Base-by-base conservation (phyloP, 164 flowering plant genomes). In the Aristolochia californica region DNA sequence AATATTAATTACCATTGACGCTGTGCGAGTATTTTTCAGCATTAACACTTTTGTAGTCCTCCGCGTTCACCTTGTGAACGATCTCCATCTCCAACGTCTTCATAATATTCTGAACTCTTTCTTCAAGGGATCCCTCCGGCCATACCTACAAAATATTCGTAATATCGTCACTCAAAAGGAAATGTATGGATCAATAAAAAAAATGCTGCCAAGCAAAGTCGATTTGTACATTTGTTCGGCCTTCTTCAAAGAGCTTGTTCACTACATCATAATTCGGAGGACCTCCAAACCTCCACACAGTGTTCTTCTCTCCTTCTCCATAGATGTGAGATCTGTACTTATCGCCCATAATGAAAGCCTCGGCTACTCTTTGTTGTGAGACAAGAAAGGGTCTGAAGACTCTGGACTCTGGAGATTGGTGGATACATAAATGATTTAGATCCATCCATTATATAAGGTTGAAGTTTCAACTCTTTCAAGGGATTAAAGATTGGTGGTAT, bases 51-150 rank as follows among this genome's bases (percentile, higher is more conserved):
- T 82, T 84, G 60, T 13, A 68, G 62, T 84, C 87, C 1, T 76
- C 62, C 1, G 61, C 48, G 28, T 54, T 5, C 3, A 66, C 53
- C 61, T 87, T 87, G 58, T 87, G 79, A 64, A 81, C 73, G n/a
- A 84, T n/a, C 66, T 87, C 95, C 95, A 87, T 87, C 52, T 87
- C 95, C 81, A 79, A 81, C 43, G 88, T 78, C 79, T 87, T 87
- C 17, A 82, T 79, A 4, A 84, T 72, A 59, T 72, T 72, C 64
- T 87, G 91, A 59, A 87, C 95, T 53, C 60, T 62, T 48, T 81
- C 95, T 63, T 82, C 90, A 0, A 77, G 60, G 49, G 90, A 82
- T 7, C 83, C 88, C 66, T 79, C 59, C 0, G 86, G 79, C 97
- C 97, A 87, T 43, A 68, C 85, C 93, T 88, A 62, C 67, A 67